These are phyloP conservation scores for Hypomontagnella submonticulosa DNA, from an alignment of 495 filamentous ascomycete species.

Conservation along the genomic window DNA sequence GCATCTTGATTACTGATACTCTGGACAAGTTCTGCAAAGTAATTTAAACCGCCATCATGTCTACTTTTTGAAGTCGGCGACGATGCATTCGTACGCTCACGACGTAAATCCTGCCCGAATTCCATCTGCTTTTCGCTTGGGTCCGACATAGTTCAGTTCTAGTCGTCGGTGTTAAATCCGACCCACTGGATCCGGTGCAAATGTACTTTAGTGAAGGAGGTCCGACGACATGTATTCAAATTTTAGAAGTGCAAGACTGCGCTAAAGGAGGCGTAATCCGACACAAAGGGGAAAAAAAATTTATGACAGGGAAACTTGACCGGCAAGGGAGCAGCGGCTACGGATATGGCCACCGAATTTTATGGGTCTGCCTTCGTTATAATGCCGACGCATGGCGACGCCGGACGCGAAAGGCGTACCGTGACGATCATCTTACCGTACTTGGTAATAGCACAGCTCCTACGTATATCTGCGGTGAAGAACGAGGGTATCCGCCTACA, in stretches of 20 bases:
- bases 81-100: slow-evolving; percentile 24
- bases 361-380: slow-evolving; percentile 24
- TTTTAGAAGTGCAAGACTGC: not conserved
- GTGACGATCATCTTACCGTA: slow-evolving; percentile 31
- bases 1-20: slow-evolving; percentile 53
- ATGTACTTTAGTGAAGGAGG: not conserved
- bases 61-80: slow-evolving; percentile 5
- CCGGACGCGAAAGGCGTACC: slow-evolving; percentile 32
- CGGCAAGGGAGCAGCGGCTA: slow-evolving; percentile 20
- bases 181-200: not conserved
- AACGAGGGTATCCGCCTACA: slow-evolving; percentile 6
- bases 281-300: not conserved
- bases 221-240: not conserved
- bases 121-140: slow-evolving; percentile 3
- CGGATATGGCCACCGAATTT: slow-evolving; percentile 24
- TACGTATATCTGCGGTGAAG: slow-evolving; percentile 11
- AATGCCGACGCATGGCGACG: slow-evolving; percentile 38
- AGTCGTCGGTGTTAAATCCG: not conserved
- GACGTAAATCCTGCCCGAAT: slow-evolving; percentile 14
- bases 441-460: slow-evolving; percentile 11
- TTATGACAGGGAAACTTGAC: slow-evolving; percentile 10
- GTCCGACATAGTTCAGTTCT: slow-evolving; percentile 11
- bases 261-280: slow-evolving; percentile 2
- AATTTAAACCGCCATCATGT: slow-evolving; percentile 23
- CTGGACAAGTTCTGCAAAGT: slow-evolving; percentile 45